These are phyloP conservation scores for Fraxinus dipetala DNA, from an alignment of 305 asterid species.

Conservation along the genomic window DNA sequence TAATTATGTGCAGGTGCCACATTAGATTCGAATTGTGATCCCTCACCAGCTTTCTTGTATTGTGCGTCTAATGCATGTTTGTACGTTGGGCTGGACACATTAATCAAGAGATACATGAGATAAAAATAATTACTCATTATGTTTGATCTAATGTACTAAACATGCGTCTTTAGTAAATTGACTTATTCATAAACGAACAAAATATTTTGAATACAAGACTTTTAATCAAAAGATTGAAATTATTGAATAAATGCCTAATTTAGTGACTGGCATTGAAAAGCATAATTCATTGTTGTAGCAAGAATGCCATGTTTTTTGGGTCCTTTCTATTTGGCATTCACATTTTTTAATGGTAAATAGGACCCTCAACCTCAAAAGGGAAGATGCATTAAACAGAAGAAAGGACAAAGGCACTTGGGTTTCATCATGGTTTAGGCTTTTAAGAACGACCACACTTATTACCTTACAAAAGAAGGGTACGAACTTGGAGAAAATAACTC, in stretches of 20 bases:
- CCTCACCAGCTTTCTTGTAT: neutral
- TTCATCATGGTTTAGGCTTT: conserved; percentile 11
- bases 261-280: neutral
- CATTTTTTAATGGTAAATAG: conserved; percentile 2
- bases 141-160: neutral
- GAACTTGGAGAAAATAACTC: conserved; percentile 3
- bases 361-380: conserved; percentile 4
- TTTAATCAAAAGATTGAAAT: neutral
- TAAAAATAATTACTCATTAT: neutral
- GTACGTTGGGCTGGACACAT: neutral
- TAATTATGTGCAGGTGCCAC: neutral
- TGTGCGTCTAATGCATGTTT: neutral
- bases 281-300: neutral
- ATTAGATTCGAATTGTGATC: neutral
- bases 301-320: neutral
- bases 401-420: conserved; percentile 10
- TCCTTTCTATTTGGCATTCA: neutral
- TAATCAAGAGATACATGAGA: neutral
- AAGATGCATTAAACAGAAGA: neutral
- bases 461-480: conserved; percentile 15
- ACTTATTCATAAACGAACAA: neutral
- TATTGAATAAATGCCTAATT: neutral
- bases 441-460: conserved; percentile 4
- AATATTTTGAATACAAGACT: neutral
- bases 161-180: neutral